Evolutionary conservation across 768 basidiomycete genomes (phyloP).

Genomic region (Phaffia australis): DNA sequence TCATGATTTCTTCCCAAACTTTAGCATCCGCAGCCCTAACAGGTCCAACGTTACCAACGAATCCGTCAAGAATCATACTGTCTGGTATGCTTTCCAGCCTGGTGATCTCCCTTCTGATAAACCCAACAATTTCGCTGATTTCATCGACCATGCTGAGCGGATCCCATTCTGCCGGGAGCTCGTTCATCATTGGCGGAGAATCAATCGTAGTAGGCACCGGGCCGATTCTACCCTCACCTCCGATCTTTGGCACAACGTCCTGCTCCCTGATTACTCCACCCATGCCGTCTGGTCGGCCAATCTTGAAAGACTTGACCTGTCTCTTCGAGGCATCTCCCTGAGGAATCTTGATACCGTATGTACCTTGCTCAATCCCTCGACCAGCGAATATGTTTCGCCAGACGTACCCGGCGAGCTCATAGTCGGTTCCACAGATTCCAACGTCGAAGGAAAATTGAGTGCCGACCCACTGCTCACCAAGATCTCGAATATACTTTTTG

Average conservation of each 20-base stretch:
- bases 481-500: slow-evolving; percentile 24
- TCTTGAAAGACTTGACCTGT: slow-evolving; percentile 10
- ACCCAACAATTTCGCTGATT: slow-evolving; percentile 22
- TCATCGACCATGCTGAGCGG: slow-evolving; percentile 14
- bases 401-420: slow-evolving; percentile 15
- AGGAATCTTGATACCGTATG: slow-evolving; percentile 21
- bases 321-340: slow-evolving; percentile 7
- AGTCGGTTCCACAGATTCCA: slow-evolving; percentile 15
- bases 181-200: slow-evolving; percentile 16
- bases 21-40: slow-evolving; percentile 16
- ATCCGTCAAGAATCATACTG: slow-evolving; percentile 11
- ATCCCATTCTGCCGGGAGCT: slow-evolving; percentile 22
- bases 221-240: slow-evolving; percentile 24
- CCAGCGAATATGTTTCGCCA: slow-evolving; percentile 25
- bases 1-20: slow-evolving; percentile 20
- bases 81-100: slow-evolving; percentile 23
- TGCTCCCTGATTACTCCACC: slow-evolving; percentile 13
- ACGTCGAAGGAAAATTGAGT: slow-evolving; percentile 16
- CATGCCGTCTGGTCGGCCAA: slow-evolving; percentile 20
- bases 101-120: slow-evolving; percentile 18
- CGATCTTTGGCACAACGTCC: slow-evolving; percentile 20
- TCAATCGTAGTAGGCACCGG: slow-evolving; percentile 18
- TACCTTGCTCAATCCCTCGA: slow-evolving; percentile 13
- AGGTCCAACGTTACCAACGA: slow-evolving; percentile 17
- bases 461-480: slow-evolving; percentile 21